phyloP scores from a whole-genome alignment of 2,329 filamentous ascomycete species.

The Venturia carpophila region DNA sequence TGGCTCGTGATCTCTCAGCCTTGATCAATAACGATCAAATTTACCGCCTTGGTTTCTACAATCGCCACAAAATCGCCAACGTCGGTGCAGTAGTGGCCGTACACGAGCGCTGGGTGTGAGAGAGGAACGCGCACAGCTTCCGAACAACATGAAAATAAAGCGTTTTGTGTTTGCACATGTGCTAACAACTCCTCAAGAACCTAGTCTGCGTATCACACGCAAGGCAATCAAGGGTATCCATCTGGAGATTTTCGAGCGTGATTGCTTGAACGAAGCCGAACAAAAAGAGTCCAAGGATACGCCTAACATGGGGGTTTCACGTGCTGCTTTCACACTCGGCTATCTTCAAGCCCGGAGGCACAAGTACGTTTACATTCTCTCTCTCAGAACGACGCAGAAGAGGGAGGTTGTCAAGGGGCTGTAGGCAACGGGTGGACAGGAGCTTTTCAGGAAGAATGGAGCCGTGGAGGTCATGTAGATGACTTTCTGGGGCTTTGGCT shows the following conservation, averaged over 20 bases:
- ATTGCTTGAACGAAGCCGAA: conserved; percentile 7
- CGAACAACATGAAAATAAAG: not conserved
- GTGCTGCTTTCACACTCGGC: not conserved
- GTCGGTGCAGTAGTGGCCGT: not conserved
- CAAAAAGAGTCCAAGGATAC: not conserved
- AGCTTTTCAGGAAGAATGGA: not conserved
- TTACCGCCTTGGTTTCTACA: not conserved
- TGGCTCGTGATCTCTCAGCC: not conserved
- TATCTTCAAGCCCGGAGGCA: not conserved
- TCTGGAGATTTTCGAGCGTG: conserved; percentile 1
- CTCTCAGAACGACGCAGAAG: not conserved
- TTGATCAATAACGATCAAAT: not conserved
- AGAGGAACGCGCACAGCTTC: not conserved
- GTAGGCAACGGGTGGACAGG: not conserved
- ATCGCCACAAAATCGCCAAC: not conserved
- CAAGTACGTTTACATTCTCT: conserved; percentile 3
- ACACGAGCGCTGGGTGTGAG: not conserved
- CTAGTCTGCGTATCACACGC: conserved; percentile 6
- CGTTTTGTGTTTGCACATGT: not conserved
- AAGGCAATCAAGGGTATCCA: not conserved
- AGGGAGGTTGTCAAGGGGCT: not conserved
- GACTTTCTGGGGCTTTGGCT: no score
- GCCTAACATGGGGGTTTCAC: not conserved
- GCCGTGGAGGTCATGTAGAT: not conserved
- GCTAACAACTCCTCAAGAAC: not conserved